phyloP scores from a whole-genome alignment of 2,329 filamentous ascomycete species.

The Beauveria medogensis region DNA sequence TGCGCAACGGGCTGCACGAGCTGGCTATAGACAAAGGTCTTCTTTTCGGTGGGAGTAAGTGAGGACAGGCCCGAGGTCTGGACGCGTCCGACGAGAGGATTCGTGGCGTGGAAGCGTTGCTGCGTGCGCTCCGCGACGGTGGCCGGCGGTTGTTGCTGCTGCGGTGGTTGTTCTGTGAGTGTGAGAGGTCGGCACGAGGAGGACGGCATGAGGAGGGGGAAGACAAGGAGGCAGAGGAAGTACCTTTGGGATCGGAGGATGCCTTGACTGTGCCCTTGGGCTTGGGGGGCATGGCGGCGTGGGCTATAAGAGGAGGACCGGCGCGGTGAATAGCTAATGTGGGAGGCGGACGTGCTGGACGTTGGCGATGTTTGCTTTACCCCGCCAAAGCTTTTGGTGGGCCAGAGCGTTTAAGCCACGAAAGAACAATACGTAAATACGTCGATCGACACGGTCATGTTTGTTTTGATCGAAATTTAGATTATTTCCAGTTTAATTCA shows the following conservation, averaged over 20 bases:
- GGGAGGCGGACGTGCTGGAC: not conserved
- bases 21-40: constrained; percentile 39
- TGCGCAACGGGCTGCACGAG: constrained; percentile 35
- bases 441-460: too few species aligned
- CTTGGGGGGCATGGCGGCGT: constrained; percentile 10
- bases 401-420: constrained; percentile 2
- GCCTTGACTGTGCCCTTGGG: constrained; percentile 10
- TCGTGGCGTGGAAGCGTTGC: constrained; percentile 41
- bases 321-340: not conserved
- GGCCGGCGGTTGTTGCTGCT: not conserved
- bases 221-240: not conserved
- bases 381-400: constrained; percentile 8
- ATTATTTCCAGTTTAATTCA: not conserved
- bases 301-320: not conserved
- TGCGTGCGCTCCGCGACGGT: constrained; percentile 42
- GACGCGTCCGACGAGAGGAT: constrained; percentile 38
- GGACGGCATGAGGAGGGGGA: too few species aligned
- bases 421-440: not conserved
- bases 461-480: not conserved
- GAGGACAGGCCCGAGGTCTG: constrained; percentile 35
- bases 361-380: constrained; percentile 7
- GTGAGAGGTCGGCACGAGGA: not conserved
- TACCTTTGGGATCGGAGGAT: constrained; percentile 4
- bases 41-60: constrained; percentile 40
- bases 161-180: not conserved